Conservation (phyloP, 352 stramenopile genomes). For the Peronosclerospora sorghi region DNA sequence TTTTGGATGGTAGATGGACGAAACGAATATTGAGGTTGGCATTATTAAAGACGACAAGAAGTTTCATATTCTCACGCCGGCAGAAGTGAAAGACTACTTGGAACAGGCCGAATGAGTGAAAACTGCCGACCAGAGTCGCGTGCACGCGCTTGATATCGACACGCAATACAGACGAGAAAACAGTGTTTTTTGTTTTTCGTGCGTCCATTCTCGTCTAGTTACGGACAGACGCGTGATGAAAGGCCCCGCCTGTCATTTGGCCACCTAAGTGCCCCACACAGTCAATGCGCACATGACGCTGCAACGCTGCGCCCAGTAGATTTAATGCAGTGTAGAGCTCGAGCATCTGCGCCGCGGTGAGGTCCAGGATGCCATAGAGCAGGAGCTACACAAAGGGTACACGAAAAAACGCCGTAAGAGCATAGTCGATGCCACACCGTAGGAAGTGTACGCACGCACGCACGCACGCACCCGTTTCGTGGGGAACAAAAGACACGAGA, state of each 20-base stretch:
- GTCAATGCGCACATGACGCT: slow-evolving; percentile 50
- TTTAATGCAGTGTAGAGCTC: slow-evolving; percentile 56
- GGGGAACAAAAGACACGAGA: slow-evolving; percentile 67
- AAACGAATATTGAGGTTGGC: slow-evolving; percentile 97
- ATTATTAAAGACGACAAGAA: slow-evolving; percentile 95
- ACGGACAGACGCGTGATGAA: slow-evolving; percentile 29
- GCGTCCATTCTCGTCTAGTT: too few relatives aligned
- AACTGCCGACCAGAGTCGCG: too few relatives aligned
- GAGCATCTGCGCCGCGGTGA: slow-evolving; percentile 51
- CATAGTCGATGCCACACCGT: too few relatives aligned
- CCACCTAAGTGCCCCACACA: slow-evolving; percentile 72
- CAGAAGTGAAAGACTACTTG: slow-evolving; percentile 99
- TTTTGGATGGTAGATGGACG: slow-evolving; percentile 87
- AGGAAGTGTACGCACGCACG: too few relatives aligned
- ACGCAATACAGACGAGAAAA: too few relatives aligned
- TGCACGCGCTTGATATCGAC: too few relatives aligned
- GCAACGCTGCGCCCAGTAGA: slow-evolving; percentile 42
- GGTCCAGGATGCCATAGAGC: slow-evolving; percentile 49
- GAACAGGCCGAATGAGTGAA: slow-evolving; percentile 97
- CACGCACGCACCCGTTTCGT: slow-evolving; percentile 35
- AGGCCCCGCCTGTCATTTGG: slow-evolving; percentile 36
- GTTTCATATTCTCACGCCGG: slow-evolving; percentile 94
- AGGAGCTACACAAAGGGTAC: slow-evolving; percentile 23
- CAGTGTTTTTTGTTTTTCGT: too few relatives aligned
- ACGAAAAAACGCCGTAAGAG: not conserved